Percentiles rank a stretch among this genome's conserved stretches.
Conservation (phyloP, 2,329 filamentous ascomycete species). For the Trichoderma sp. region DNA sequence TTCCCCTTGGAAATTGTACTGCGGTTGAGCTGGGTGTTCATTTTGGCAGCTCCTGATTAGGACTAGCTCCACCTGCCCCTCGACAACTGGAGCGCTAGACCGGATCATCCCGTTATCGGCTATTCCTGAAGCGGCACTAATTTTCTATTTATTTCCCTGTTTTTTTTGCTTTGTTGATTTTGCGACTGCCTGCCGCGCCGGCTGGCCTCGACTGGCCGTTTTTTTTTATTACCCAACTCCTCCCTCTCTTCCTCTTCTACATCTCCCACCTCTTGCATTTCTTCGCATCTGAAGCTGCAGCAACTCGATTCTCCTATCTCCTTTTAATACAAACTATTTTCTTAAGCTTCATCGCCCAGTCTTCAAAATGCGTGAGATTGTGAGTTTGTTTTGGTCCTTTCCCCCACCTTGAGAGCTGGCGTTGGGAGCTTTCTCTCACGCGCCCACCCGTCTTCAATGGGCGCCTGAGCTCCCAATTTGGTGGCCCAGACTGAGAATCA, state of each 20-base stretch:
- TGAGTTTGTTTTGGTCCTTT: slow-evolving; percentile 15
- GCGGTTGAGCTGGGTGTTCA: slow-evolving; percentile 5
- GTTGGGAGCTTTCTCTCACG: slow-evolving; percentile 5
- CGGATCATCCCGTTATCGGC: slow-evolving; percentile 20
- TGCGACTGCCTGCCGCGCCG: slow-evolving; percentile 20
- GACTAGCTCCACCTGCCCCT: slow-evolving; percentile 1
- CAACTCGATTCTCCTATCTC: slow-evolving; percentile 11
- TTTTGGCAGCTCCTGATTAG: slow-evolving; percentile 15
- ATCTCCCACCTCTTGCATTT: slow-evolving; percentile 10
- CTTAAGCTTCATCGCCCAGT: slow-evolving; percentile 9
- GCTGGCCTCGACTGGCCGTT: slow-evolving; percentile 17
- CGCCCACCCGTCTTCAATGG: slow-evolving; percentile 6
- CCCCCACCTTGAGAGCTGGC: background rate
- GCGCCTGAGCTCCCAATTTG: background rate
- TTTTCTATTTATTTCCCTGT: background rate
- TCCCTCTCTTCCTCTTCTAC: slow-evolving; percentile 4
- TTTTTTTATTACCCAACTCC: slow-evolving; percentile 19
- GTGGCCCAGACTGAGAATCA: background rate
- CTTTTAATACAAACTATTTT: slow-evolving; percentile 5
- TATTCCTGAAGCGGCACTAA: background rate
- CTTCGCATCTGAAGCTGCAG: slow-evolving; percentile 13
- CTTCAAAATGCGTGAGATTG: slow-evolving; percentile 25
- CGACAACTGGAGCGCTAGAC: slow-evolving; percentile 8
- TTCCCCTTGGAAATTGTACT: slow-evolving; percentile 18
- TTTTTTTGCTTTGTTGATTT: slow-evolving; percentile 18